phyloP scores from a whole-genome alignment of 441 rosid species.

The Theobroma grandiflorum region DNA sequence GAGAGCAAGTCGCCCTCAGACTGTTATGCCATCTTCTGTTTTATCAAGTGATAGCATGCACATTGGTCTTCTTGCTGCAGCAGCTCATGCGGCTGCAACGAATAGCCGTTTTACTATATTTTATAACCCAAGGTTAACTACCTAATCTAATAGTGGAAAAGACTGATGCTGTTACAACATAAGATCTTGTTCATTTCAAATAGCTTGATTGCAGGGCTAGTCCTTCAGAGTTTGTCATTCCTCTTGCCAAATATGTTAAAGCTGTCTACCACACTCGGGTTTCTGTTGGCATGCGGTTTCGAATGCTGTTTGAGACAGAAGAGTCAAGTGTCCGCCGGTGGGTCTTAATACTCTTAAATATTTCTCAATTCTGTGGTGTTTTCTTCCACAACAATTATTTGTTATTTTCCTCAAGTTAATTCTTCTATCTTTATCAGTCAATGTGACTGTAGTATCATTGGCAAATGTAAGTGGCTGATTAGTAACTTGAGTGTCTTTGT shows the following conservation, averaged over 20 bases:
- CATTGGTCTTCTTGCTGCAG: constrained; percentile 82
- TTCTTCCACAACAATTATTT: not conserved
- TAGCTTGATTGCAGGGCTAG: constrained; percentile 61
- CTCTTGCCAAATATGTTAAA: constrained; percentile 68
- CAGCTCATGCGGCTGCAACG: constrained; percentile 81
- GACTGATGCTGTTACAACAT: constrained; percentile 10
- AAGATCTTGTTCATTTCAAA: constrained; percentile 12
- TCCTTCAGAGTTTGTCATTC: constrained; percentile 79
- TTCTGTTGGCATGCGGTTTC: constrained; percentile 83
- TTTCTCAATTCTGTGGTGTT: not conserved
- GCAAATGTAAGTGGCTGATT: constrained; percentile 7
- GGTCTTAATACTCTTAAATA: constrained; percentile 23
- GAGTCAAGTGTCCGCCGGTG: constrained; percentile 81
- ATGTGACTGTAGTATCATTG: not conserved
- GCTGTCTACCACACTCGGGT: constrained; percentile 73
- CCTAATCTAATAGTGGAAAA: not conserved
- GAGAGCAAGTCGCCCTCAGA: constrained; percentile 70
- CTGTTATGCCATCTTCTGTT: constrained; percentile 81
- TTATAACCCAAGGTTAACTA: constrained; percentile 68
- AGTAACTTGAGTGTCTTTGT: constrained; percentile 10
- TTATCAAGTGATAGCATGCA: constrained; percentile 85
- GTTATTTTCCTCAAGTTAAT: constrained; percentile 4
- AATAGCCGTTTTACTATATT: constrained; percentile 78
- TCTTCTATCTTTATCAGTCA: not conserved
- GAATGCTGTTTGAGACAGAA: constrained; percentile 85